Evolutionary conservation across 768 basidiomycete species (phyloP).

Genomic region (Dacryopinax spathularia): DNA sequence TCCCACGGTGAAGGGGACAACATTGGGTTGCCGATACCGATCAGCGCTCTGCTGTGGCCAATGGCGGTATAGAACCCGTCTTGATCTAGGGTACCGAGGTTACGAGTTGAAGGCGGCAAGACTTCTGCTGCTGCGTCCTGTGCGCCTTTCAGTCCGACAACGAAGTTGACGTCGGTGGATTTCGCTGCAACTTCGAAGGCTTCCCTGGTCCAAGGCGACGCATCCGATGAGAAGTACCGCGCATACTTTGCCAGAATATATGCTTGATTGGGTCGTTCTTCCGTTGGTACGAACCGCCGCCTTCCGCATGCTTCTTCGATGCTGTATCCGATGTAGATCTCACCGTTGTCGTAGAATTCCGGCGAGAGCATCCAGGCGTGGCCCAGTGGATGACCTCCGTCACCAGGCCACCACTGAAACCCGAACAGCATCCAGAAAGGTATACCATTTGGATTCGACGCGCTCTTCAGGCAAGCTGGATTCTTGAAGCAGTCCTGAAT

Average conservation of each 20-base stretch:
- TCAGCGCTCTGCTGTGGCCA: background rate
- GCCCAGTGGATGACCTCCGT: background rate
- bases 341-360: conserved; percentile 3
- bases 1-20: conserved; percentile 13
- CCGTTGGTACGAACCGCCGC: background rate
- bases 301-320: conserved; percentile 7
- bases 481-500: background rate
- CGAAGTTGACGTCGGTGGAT: background rate
- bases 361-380: conserved; percentile 7
- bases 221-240: background rate
- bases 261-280: conserved; percentile 4
- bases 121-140: background rate
- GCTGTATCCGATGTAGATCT: conserved; percentile 9
- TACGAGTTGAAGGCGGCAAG: background rate
- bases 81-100: background rate
- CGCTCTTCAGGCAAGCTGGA: background rate
- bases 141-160: background rate
- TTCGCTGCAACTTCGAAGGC: background rate
- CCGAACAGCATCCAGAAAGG: background rate
- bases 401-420: background rate
- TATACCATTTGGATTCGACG: background rate
- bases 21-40: conserved; percentile 9
- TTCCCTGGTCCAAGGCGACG: background rate
- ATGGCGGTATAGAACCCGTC: background rate
- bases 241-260: conserved; percentile 7